Evolutionary conservation across 805 yeast genomes (phyloP).

Genomic region (Huiozyma naganishii): DNA sequence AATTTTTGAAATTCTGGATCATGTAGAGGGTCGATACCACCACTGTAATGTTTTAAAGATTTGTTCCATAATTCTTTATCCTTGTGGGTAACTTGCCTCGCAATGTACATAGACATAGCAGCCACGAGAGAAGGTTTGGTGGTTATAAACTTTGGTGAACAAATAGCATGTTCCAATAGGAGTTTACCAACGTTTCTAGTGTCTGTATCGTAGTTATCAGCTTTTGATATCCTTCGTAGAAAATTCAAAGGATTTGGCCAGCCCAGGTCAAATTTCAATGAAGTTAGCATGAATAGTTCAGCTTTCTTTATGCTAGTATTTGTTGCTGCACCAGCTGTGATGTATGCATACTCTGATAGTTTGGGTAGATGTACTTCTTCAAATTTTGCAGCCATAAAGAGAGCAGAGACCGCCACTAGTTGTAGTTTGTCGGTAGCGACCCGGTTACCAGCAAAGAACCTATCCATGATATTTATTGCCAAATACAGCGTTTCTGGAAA

Average conservation of each 20-base stretch:
- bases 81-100: slow-evolving; percentile 45
- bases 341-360: slow-evolving; percentile 73
- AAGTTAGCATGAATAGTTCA: slow-evolving; percentile 66
- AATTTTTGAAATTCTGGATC: slow-evolving; percentile 15
- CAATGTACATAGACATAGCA: slow-evolving; percentile 81
- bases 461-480: slow-evolving; percentile 78
- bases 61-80: slow-evolving; percentile 18
- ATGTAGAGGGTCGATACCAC: slow-evolving; percentile 16
- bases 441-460: slow-evolving; percentile 65
- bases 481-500: slow-evolving; percentile 78
- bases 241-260: slow-evolving; percentile 89
- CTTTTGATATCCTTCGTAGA: slow-evolving; percentile 76
- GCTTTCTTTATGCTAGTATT: slow-evolving; percentile 76
- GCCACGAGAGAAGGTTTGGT: slow-evolving; percentile 66
- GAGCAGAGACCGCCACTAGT: slow-evolving; percentile 72
- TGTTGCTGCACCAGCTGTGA: slow-evolving; percentile 76
- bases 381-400: slow-evolving; percentile 85
- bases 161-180: slow-evolving; percentile 62
- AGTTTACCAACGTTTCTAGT: slow-evolving; percentile 81
- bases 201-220: slow-evolving; percentile 79
- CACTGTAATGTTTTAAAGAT: slow-evolving; percentile 19
- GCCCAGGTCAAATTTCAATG: slow-evolving; percentile 61
- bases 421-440: slow-evolving; percentile 75
- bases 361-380: slow-evolving; percentile 89
- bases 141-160: slow-evolving; percentile 67